These are phyloP conservation scores for Pythium chondricola DNA, from an alignment of 352 stramenopile species.

Conservation along the genomic window DNA sequence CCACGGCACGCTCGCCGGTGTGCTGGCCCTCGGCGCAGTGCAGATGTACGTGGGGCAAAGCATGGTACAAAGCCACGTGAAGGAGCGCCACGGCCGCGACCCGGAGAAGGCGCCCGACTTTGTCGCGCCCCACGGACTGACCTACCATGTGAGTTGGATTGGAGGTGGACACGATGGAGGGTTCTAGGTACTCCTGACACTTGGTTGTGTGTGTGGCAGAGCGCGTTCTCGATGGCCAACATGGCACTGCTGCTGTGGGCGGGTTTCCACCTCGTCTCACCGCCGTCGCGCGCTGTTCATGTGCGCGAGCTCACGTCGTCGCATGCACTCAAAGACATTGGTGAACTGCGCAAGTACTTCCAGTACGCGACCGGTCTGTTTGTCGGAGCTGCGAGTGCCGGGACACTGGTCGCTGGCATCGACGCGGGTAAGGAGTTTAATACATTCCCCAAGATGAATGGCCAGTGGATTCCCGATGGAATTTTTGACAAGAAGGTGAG, in stretches of 20 bases:
- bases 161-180: too few species aligned
- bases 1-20: conserved; percentile 32
- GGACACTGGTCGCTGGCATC: conserved; percentile 89
- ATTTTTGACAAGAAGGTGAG: conserved; percentile 51
- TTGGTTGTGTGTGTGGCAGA: conserved; percentile 23
- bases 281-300: conserved; percentile 40
- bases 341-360: conserved; percentile 44
- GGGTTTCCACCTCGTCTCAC: conserved; percentile 47
- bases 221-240: conserved; percentile 51
- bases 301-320: conserved; percentile 44
- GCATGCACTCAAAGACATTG: conserved; percentile 43
- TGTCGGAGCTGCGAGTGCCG: conserved; percentile 29
- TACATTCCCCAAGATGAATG: conserved; percentile 92
- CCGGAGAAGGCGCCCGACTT: conserved; percentile 14
- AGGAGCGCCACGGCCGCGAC: conserved; percentile 17
- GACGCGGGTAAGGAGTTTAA: conserved; percentile 97
- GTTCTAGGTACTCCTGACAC: too few species aligned
- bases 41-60: conserved; percentile 47
- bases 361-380: conserved; percentile 35
- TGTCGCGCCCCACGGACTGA: conserved; percentile 16
- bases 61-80: conserved; percentile 41
- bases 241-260: conserved; percentile 61
- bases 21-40: conserved; percentile 33
- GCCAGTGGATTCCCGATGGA: conserved; percentile 82
- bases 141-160: conserved; percentile 12